Conservation (phyloP, 148 eudicot species). For the Diospyros kaki region DNA sequence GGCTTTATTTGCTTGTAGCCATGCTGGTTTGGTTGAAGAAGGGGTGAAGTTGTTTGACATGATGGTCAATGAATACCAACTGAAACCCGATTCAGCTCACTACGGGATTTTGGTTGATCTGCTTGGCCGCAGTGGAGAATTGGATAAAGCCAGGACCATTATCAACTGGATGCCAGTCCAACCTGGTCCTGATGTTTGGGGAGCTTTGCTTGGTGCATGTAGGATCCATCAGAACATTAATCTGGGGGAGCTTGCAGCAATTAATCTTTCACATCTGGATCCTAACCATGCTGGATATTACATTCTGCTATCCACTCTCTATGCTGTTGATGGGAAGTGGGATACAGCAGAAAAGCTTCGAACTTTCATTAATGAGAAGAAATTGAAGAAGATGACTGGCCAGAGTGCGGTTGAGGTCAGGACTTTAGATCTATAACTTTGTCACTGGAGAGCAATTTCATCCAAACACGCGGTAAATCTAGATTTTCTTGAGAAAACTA, state of each 20-base stretch:
- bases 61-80: conserved; percentile 25
- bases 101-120: conserved; percentile 33
- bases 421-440: conserved; percentile 20
- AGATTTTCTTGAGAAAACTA: conserved; percentile 11
- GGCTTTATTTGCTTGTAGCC: conserved; percentile 30
- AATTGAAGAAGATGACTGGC: conserved; percentile 24
- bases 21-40: conserved; percentile 30
- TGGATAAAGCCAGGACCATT: conserved; percentile 27
- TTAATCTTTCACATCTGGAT: conserved; percentile 18
- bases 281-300: conserved; percentile 24
- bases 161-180: conserved; percentile 16
- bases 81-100: conserved; percentile 30
- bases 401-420: conserved; percentile 23
- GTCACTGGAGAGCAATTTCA: conserved; percentile 21
- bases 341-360: conserved; percentile 22
- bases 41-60: conserved; percentile 24
- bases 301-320: conserved; percentile 28
- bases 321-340: conserved; percentile 34
- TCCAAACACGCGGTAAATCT: conserved; percentile 14
- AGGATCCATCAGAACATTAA: conserved; percentile 23
- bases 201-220: conserved; percentile 33
- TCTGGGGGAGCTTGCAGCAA: conserved; percentile 28
- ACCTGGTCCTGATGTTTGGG: conserved; percentile 26
- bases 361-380: conserved; percentile 13
- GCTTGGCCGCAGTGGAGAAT: conserved; percentile 34